Conservation (phyloP, 2,329 filamentous ascomycete species). For the Rutstroemia sydowiana region DNA sequence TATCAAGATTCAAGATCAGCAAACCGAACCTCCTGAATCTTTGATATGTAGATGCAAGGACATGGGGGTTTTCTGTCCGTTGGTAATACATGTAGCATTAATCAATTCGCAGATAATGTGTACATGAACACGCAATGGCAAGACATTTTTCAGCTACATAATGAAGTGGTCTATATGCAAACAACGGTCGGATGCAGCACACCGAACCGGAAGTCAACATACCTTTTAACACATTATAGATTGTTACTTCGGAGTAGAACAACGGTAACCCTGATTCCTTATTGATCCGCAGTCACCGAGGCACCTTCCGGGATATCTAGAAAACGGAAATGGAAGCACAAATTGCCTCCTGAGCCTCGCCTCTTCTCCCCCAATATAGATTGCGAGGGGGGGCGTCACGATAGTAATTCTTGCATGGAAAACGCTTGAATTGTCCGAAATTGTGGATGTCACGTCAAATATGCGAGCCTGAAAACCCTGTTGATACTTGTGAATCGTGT, state of each 20-base stretch:
- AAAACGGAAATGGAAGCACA: neutral
- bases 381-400: neutral
- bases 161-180: neutral
- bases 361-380: neutral
- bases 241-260: neutral
- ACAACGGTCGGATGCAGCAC: conserved; percentile 5
- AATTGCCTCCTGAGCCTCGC: neutral
- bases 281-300: neutral
- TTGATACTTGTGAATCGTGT: neutral
- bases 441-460: neutral
- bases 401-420: neutral
- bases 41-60: neutral
- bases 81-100: neutral
- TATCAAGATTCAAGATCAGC: neutral
- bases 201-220: neutral
- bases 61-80: neutral
- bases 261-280: neutral
- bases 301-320: neutral
- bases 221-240: neutral
- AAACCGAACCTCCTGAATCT: neutral
- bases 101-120: neutral
- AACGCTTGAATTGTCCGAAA: neutral
- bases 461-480: neutral
- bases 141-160: neutral
- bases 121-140: neutral